Evolutionary conservation across 208 protist species (phyloP), one percentile per base, ranked within the genome.

Genomic region (Leishmania martiniquensis): DNA sequence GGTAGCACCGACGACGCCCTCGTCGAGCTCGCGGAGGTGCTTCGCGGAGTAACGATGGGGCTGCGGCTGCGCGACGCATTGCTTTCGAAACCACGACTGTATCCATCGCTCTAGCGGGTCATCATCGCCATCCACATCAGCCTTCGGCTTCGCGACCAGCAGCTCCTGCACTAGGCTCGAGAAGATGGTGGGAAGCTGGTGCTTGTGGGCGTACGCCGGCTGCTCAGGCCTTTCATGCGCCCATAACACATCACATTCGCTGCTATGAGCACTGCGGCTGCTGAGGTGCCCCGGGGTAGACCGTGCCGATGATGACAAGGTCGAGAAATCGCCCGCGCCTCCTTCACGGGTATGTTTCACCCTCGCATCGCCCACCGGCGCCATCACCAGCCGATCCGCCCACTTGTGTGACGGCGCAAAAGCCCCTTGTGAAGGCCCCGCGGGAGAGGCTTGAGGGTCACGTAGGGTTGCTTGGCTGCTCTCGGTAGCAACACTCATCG

Each of bases 121-220:
- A 15, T 49, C 59, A 32, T 29, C 42, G 9, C 37, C 72, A 1
- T 67, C 75, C 37, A 76, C 75, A 10, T 57, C 62, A 54, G 77
- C 78, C 20, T 62, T 67, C 7, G 78, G 81, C 72, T 84, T n/a
- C 34, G 34, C 82, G 7, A 39, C 47, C 29, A 81, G 32, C 44
- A 89, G 25, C 55, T 83, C 78, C 0, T 71, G 22, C 1, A 89
- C 52, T 73, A 89, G 82, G 44, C 75, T 20, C 32, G 81, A 77
- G 17, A 89, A 70, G 42, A 89, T 7, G 13, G 52, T 52, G 32
- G 81, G 81, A 51, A 89, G 73, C 25, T 80, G 63, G 42, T 88
- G 77, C 52, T 62, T 66, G 39, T 80, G 49, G 15, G 77, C 74
- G 57, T 85, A 85, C 42, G 17, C 45, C 15, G 75, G 72, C 72